Evolutionary conservation across 441 rosid species (phyloP), one percentile per base, ranked within the genome.

Genomic region (Flueggea neowawraea): DNA sequence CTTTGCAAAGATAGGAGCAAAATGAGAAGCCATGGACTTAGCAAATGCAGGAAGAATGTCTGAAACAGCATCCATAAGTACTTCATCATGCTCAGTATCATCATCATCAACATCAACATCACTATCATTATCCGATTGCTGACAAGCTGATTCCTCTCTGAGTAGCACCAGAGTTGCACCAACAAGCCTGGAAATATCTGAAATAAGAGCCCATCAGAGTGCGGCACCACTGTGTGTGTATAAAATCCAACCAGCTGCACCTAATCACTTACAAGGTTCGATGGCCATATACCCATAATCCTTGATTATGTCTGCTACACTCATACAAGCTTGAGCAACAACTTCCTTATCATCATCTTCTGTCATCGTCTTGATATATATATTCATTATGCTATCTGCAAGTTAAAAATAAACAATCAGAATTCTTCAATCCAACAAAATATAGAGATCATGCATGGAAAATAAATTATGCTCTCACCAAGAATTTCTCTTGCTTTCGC

Each of bases 21-120:
- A 92, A 70, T 90, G 92, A 72, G 78, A 72, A 71, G 98, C 99
- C 97, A 92, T 83, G 75, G 90, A 77, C 86, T 88, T 90, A 49
- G 99, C 97, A 80, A 95, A 92, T 59, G 97, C 96, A 17, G 99
- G 99, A 76, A 95, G 93, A 66, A 95, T 91, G 72, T 95, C 99
- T 44, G 98, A 92, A 68, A 92, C 97, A 49, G 97, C 97, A 82
- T 95, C 98, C 97, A 95, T 95, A 62, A 95, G 95, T 68, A 92
- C 80, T 76, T 95, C 99, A 61, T 95, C 99, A 73, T 92, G 99
- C 67, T 74, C 88, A 7, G 79, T 39, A 75, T 85, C 97, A 71
- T 81, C 28, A 22, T 22, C 89, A 62, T 84, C 88, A 58, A 89
- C 91, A 68, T 85, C 97, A 55, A 69, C 59, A 70, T 92, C 98